Conservation (phyloP, 495 filamentous ascomycete genomes). For the Penicillium verhagenii region DNA sequence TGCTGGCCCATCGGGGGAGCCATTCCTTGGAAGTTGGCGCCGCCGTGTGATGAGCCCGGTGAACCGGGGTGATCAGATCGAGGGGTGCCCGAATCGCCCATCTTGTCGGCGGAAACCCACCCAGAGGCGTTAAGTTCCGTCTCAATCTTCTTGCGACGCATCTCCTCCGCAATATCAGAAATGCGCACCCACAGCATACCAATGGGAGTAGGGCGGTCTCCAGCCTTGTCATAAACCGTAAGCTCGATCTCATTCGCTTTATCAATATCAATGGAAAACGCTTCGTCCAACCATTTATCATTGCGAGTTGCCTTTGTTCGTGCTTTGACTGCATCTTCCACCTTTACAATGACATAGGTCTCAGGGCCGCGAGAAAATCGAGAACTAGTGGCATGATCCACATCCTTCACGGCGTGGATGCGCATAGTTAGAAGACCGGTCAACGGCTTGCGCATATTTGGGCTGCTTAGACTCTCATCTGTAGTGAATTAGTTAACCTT, state of each 20-base stretch:
- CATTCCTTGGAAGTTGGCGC: constrained; percentile 25
- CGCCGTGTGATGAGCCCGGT: constrained; percentile 33
- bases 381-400: constrained; percentile 86
- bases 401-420: constrained; percentile 85
- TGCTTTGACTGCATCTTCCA: constrained; percentile 87
- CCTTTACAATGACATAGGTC: constrained; percentile 92
- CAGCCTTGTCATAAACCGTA: constrained; percentile 91
- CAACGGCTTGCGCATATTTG: constrained; percentile 89
- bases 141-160: constrained; percentile 96
- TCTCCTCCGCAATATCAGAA: constrained; percentile 95
- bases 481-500: constrained; percentile 12
- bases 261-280: constrained; percentile 87
- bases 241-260: constrained; percentile 98
- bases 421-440: constrained; percentile 85
- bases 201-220: constrained; percentile 87
- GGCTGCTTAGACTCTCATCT: constrained; percentile 97
- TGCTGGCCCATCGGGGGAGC: constrained; percentile 17
- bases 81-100: constrained; percentile 58
- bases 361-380: constrained; percentile 89
- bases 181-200: constrained; percentile 95
- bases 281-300: constrained; percentile 89
- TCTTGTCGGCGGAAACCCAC: constrained; percentile 95
- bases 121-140: constrained; percentile 85
- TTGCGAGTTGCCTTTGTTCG: constrained; percentile 83
- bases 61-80: constrained; percentile 46